Evolutionary conservation across 1,139 yeast genomes (phyloP), one percentile per base, ranked within the genome.

Genomic region (Geotrichum carabidarum): DNA sequence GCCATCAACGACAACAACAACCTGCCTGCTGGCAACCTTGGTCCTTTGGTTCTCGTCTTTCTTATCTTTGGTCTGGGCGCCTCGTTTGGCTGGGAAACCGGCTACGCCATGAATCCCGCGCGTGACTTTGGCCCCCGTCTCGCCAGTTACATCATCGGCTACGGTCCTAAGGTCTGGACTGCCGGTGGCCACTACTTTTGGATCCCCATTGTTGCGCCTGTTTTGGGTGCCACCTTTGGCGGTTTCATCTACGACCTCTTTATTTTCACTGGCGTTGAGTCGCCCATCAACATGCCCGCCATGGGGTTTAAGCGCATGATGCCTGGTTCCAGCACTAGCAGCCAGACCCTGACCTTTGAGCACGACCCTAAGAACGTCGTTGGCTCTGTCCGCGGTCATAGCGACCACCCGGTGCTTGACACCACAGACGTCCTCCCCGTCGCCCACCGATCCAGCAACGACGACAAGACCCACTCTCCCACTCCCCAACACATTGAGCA

Each of bases 81-180:
- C 15, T 64, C 76, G 17, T 69, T 74, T 56, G 78, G 79, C 49
- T 76, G 71, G 66, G 78, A 76, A 63, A 78, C 81, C 27, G 81
- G 80, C 38, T 76, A 77, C 61, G 81, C 80, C 47, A 67, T 78
- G 60, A 78, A 78, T 65, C 67, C 75, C 58, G 81, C 81, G 27
- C 75, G 82, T 68, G 82, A 78, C 65, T 70, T 77, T 54, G 79
- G 78, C 42, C 81, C 82, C 57, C 68, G 82, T 61, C 63, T 78
- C 47, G 80, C 79, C 35, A 65, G 78, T 35, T 69, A 68, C 48
- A 66, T 75, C 48, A 69, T 76, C 45, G 82, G 82, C 35, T 77
- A 76, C 59, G 74, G 76, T 48, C 63, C 70, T 51, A 68, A 69
- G 22, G 65, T 76, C 60, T 78, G 74, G 69, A 59, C 68, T 14